A percentile compares a stretch with the other conserved stretches of the same genome.
These are phyloP conservation scores for Lepidium campestre DNA, from an alignment of 441 rosid species.

Conservation along the genomic window DNA sequence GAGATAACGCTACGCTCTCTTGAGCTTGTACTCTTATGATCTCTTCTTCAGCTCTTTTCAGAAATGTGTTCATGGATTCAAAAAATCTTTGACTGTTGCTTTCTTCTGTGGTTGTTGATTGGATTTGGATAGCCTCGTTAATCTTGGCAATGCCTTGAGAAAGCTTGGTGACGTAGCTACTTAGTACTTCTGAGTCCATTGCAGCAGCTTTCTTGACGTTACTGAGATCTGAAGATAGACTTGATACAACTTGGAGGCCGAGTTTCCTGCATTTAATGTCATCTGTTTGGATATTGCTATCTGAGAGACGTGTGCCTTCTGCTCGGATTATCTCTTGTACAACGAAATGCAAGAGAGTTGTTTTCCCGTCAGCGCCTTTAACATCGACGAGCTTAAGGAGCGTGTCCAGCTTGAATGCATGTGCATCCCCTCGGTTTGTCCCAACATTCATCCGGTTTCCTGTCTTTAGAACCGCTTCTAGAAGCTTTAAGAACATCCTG, in stretches of 20 bases:
- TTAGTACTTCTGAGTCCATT: conserved; percentile 85
- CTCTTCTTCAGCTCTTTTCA: conserved; percentile 70
- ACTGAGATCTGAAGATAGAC: conserved; percentile 62
- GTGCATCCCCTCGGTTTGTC: conserved; percentile 85
- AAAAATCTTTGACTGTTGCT: conserved; percentile 38
- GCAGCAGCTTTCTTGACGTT: conserved; percentile 90
- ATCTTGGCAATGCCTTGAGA: conserved; percentile 63
- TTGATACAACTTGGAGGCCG: conserved; percentile 84
- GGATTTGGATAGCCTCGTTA: conserved; percentile 43
- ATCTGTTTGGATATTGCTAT: conserved; percentile 37
- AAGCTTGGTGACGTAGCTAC: conserved; percentile 70
- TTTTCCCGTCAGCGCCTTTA: conserved; percentile 74
- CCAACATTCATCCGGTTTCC: conserved; percentile 97
- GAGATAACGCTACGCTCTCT: conserved; percentile 74
- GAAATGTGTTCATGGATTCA: conserved; percentile 66
- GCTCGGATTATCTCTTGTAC: conserved; percentile 81
- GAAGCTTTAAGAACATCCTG: conserved; percentile 67
- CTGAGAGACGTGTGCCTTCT: conserved; percentile 74
- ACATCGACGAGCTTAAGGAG: conserved; percentile 61
- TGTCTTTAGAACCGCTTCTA: conserved; percentile 80
- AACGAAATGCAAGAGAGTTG: conserved; percentile 71
- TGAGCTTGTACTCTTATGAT: conserved; percentile 77
- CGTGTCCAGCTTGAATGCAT: conserved; percentile 83
- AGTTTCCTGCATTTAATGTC: conserved; percentile 74
- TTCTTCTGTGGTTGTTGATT: conserved; percentile 34